Percentiles rank a stretch among this genome's conserved stretches.
These are phyloP conservation scores for Raphanus raphanistrum DNA, from an alignment of 345 rosid genomes.

Conservation along the genomic window DNA sequence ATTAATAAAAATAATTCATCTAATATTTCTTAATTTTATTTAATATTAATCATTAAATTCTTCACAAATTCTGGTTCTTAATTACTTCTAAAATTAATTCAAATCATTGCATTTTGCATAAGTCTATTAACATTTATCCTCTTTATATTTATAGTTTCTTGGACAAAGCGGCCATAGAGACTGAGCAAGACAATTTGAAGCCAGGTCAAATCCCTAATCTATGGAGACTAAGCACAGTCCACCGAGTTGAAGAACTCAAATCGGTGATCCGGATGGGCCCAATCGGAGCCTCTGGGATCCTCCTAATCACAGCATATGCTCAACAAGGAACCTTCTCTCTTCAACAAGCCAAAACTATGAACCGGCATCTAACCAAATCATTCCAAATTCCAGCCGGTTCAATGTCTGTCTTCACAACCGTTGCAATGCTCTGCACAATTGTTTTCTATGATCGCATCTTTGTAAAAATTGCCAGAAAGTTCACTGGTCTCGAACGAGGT, in stretches of 20 bases:
- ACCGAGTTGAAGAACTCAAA: slow-evolving; percentile 83
- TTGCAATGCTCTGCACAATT: slow-evolving; percentile 72
- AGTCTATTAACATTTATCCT: background rate
- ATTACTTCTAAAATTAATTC: background rate
- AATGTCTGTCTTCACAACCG: slow-evolving; percentile 80
- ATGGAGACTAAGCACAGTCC: slow-evolving; percentile 82
- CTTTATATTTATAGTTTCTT: slow-evolving; percentile 47
- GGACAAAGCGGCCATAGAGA: slow-evolving; percentile 74
- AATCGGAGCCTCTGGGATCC: slow-evolving; percentile 82
- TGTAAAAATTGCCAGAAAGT: slow-evolving; percentile 49
- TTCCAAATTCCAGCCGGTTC: slow-evolving; percentile 84
- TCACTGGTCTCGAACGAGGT: slow-evolving; percentile 82
- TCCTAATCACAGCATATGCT: slow-evolving; percentile 72
- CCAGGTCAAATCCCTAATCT: slow-evolving; percentile 46
- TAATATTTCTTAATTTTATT: too few relatives aligned
- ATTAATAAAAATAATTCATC: background rate
- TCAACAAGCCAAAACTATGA: slow-evolving; percentile 82
- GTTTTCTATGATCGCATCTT: slow-evolving; percentile 65
- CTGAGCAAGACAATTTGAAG: slow-evolving; percentile 53
- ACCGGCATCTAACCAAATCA: slow-evolving; percentile 62
- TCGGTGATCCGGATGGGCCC: slow-evolving; percentile 83
- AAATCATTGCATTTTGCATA: background rate
- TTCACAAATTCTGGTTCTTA: background rate
- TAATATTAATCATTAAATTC: too few relatives aligned
- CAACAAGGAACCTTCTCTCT: slow-evolving; percentile 85